Conservation (phyloP, 495 filamentous ascomycete species). For the Podospora sp. region DNA sequence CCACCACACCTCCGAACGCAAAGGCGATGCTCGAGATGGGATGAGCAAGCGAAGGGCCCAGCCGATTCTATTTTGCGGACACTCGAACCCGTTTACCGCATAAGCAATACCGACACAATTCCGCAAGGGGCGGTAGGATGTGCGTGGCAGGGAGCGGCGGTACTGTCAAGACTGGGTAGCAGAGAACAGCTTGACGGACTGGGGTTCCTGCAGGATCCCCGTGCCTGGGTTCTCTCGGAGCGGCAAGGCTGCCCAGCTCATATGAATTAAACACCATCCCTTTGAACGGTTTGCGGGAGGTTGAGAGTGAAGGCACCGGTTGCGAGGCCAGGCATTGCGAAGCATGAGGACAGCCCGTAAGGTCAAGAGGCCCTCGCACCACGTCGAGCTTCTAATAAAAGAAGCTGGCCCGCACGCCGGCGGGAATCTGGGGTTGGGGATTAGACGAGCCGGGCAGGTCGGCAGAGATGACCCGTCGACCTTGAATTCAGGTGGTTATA, state of each 20-base stretch:
- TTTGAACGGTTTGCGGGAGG: conserved; percentile 8
- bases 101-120: conserved; percentile 35
- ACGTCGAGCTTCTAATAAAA: conserved; percentile 34
- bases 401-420: conserved; percentile 28
- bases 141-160: conserved; percentile 16
- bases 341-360: conserved; percentile 6
- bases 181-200: conserved; percentile 18
- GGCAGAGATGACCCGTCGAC: conserved; percentile 28
- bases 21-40: neutral
- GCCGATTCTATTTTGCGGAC: conserved; percentile 15
- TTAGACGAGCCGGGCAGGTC: conserved; percentile 19
- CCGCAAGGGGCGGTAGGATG: conserved; percentile 14
- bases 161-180: conserved; percentile 13
- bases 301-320: neutral
- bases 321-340: conserved; percentile 13
- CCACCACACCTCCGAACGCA: neutral
- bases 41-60: conserved; percentile 16
- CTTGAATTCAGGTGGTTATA: conserved; percentile 23
- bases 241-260: conserved; percentile 25
- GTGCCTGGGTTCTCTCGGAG: conserved; percentile 16
- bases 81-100: conserved; percentile 19
- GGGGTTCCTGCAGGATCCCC: conserved; percentile 32
- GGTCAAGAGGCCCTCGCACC: conserved; percentile 21
- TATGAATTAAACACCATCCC: conserved; percentile 34
- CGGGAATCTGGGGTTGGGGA: conserved; percentile 26